Evolutionary conservation across 306 rosid genomes (phyloP), one percentile per base, ranked within the genome.

Genomic region (Heteromeles arbutifolia): DNA sequence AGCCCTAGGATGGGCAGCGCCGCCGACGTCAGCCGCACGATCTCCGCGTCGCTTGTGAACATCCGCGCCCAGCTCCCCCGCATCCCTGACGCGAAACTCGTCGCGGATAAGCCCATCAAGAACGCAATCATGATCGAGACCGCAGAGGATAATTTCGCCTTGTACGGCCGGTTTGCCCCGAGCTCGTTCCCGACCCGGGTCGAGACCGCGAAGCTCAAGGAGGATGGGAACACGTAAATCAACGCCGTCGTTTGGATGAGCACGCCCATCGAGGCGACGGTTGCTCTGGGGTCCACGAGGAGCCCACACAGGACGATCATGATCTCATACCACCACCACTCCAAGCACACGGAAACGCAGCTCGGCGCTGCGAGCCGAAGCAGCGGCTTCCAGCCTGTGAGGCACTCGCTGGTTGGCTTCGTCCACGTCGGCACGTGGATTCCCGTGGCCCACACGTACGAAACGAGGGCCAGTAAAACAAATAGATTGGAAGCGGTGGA

Each of bases 251-350:
- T 95, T 53, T 95, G 98, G 29, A 95, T 95, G 31, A 95, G 64
- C 12, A 95, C 76, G 4, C 98, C 98, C 98, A 95, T 95, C 24
- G 98, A 85, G 0, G 98, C 97, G 4, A 95, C 97, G 11, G 91
- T 84, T 11, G 97, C 87, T 13, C 73, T 90, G 79, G 98, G 97
- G 84, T 88, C 90, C 76, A 85, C 83, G 0, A 95, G 26, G 0
- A 95, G 58, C 3, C 98, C 98, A 19, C 98, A 92, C 4, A 95
- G 22, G 10, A 95, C 83, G 69, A 92, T 92, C 94, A 95, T 88
- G 87, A 95, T 92, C 90, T 95, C 98, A 70, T 95, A 95, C 98
- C 98, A 95, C 98, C 98, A 95, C 98, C 98, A 95, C 57, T 95
- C 98, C 72, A 95, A 64, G 48, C 98, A 95, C 28, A 95, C 98